Percentiles rank a stretch among this genome's conserved stretches.
phyloP scores from a whole-genome alignment of 306 rosid genomes.

The Quercus berberidifolia region DNA sequence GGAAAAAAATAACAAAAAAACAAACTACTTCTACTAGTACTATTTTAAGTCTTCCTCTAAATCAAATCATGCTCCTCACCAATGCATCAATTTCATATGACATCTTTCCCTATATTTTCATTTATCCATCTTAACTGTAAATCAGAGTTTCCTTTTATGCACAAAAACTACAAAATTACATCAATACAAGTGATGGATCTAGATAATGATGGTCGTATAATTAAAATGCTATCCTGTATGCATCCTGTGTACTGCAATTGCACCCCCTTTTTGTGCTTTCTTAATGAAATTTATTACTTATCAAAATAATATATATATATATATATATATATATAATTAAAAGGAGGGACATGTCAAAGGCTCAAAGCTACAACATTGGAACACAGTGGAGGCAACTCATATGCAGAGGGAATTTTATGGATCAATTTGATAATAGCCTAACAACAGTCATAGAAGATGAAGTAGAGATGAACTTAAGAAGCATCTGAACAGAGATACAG shows the following conservation, averaged over 20 bases:
- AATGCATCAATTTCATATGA: no score
- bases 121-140: neutral
- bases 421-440: neutral
- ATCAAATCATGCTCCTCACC: no score
- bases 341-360: neutral
- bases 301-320: no score
- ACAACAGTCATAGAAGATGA: neutral
- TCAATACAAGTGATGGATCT: neutral
- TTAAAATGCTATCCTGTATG: no score
- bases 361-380: neutral
- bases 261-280: no score
- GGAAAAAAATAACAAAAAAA: no score
- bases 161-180: neutral
- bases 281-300: no score
- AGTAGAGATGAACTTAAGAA: neutral
- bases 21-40: no score
- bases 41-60: no score
- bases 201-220: neutral
- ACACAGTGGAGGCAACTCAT: neutral
- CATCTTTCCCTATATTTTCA: no score
- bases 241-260: no score
- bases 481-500: conserved; percentile 5
- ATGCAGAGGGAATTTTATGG: neutral
- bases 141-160: neutral
- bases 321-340: neutral